Base-by-base conservation (phyloP, 495 filamentous ascomycete genomes). In the Glarea lozoyensis region DNA sequence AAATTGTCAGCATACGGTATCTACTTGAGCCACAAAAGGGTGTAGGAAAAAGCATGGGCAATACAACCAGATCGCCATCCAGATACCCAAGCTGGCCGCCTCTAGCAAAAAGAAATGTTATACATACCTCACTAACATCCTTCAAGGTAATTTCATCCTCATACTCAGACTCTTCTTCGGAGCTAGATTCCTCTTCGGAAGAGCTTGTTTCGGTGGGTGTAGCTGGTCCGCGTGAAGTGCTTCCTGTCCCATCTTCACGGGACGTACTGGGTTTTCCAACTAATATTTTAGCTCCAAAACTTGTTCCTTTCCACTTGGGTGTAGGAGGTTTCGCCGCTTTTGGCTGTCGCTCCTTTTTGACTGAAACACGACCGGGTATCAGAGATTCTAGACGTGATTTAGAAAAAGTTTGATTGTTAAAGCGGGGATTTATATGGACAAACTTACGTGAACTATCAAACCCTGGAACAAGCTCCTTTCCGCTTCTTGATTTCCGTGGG, bases 161-260 rank as follows among this genome's bases (percentile, higher is more conserved):
- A 40, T 45, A 45, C 7, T 50, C 46, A 27, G 49, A 53, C n/a
- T 57, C 49, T 30, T 55, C 53, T 11, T 51, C 47, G 11, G 47
- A 51, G 25, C 36, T 46, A 3, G 21, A 38, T 21, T 56, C 49
- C 10, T 56, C 53, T 22, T 56, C 53, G 10, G 46, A 45, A 10
- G 53, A 56, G 22, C 49, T 56, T 34, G 49, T 35, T n/a, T 51
- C 53, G 0, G 43, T 42, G 43, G 58, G 44, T 46, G 55, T 41
- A 56, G 60, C 35, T 52, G n/a, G n/a, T n/a, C n/a, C n/a, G n/a
- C n/a, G n/a, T n/a, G n/a, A n/a, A n/a, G 59, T 43, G 59, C 60
- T 10, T 60, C 56, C 21, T 56, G 59, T 41, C 60, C 60, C 36
- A 64, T 49, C 42, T 21, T 51, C 48, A 37, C 44, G 48, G 10